Base-by-base conservation (phyloP, 306 rosid genomes). In the Corylus avellana region DNA sequence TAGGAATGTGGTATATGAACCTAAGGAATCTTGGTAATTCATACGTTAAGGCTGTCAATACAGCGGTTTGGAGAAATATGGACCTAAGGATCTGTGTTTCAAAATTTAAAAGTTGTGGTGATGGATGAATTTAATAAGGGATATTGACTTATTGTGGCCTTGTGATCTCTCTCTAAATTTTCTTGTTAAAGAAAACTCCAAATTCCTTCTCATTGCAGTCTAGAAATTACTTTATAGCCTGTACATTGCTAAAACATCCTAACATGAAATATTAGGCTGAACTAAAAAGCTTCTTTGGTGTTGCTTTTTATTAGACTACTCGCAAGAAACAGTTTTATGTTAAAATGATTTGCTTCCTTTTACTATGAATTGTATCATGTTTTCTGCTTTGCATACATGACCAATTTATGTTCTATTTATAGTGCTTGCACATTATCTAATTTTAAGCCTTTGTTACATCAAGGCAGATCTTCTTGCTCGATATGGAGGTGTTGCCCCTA, bases 401-500 rank as follows among this genome's bases (percentile, higher is more conserved):
- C 8, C 27, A 20, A 13, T 51, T 14, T 44, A 51, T 20, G 42
- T 22, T 49, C 7, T 12, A 54, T 12, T 46, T 51, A n/a, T 59
- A 35, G 0, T 55, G 8, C 3, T 5, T 67, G 14, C 1, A 32
- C 18, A 17, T 48, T 56, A 35, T 76, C 85, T 84, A 67, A 78
- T 55, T 82, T 70, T 39, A 27, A 69, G 55, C 76, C 57, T 88
- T 88, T 42, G 70, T 78, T 76, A 29, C 56, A 49, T 86, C 75
- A 89, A 95, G 98, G 98, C 92, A 75, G 97, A 92, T 47, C 86
- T 95, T 89, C 98, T 95, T 67, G 93, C 79, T 42, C 90, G 78
- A 79, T 92, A 89, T 83, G 98, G 98, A 71, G 98, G 98, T 20
- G 98, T 95, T 85, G 96, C 98, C 77, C 98, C 98, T 8, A 91